Conservation (phyloP, 805 yeast species). For the Yamadazyma philogaea region DNA sequence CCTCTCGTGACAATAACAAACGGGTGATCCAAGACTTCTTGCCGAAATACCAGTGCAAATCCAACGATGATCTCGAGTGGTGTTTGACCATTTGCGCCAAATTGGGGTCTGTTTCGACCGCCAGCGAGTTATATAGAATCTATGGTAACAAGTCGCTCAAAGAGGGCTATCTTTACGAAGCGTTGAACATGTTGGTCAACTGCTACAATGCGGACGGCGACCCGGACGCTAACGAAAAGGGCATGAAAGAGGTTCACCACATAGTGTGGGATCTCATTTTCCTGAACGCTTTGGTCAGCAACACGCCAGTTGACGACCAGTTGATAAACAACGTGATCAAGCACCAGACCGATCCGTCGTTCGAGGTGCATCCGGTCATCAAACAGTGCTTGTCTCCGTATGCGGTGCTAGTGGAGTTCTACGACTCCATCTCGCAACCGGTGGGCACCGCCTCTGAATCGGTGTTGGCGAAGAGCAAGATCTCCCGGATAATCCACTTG, state of each 20-base stretch:
- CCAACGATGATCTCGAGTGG: slow-evolving; percentile 81
- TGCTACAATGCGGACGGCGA: slow-evolving; percentile 47
- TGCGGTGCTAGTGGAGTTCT: slow-evolving; percentile 56
- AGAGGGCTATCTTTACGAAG: slow-evolving; percentile 59
- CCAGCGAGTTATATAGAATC: slow-evolving; percentile 50
- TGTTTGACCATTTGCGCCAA: slow-evolving; percentile 69
- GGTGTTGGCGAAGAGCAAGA: slow-evolving; percentile 13
- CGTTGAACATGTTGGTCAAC: slow-evolving; percentile 60
- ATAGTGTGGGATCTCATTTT: slow-evolving; percentile 59
- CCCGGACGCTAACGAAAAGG: slow-evolving; percentile 17
- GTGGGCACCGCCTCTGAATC: slow-evolving; percentile 10
- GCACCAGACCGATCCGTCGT: slow-evolving; percentile 29
- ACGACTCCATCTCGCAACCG: slow-evolving; percentile 23
- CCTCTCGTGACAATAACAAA: slow-evolving; percentile 29
- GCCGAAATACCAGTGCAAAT: slow-evolving; percentile 57
- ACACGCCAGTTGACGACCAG: slow-evolving; percentile 54
- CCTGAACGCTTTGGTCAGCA: slow-evolving; percentile 54
- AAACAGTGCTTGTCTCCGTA: slow-evolving; percentile 71
- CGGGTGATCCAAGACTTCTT: slow-evolving; percentile 52
- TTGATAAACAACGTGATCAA: slow-evolving; percentile 49
- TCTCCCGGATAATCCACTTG: slow-evolving; percentile 50
- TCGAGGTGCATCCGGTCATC: slow-evolving; percentile 51
- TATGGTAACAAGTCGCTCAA: slow-evolving; percentile 48
- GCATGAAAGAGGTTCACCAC: slow-evolving; percentile 46
- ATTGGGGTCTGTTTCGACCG: slow-evolving; percentile 56